Percentiles rank a stretch among this genome's conserved stretches.
Evolutionary conservation across 2,329 filamentous ascomycete species (phyloP).

Genomic region (Ceratocystis alfenasii): DNA sequence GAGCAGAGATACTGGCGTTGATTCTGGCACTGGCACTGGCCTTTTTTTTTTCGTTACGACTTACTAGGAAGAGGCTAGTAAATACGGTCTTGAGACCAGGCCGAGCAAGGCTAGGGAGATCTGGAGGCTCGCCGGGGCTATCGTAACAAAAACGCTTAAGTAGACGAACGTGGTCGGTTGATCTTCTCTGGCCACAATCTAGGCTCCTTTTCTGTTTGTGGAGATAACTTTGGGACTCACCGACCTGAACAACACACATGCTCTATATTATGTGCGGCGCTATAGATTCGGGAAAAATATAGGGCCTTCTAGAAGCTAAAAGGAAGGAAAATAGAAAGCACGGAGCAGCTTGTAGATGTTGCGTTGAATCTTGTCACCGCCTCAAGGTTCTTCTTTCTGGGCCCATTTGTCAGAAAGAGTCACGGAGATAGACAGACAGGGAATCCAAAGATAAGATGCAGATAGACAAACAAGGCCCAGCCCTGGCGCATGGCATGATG

Average conservation of each 20-base stretch:
- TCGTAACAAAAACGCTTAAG: too few species aligned
- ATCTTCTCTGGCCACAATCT: neutral
- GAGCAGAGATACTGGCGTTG: neutral
- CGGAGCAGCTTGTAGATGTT: neutral
- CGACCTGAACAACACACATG: neutral
- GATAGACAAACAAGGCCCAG: neutral
- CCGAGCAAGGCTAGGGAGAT: neutral
- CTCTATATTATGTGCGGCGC: neutral
- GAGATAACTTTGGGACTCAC: neutral
- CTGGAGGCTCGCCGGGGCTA: neutral
- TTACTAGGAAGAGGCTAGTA: neutral
- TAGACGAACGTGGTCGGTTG: too few species aligned
- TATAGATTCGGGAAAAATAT: neutral
- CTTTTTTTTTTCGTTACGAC: neutral
- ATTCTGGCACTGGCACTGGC: neutral
- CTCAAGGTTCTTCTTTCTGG: neutral
- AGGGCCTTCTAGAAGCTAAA: conserved; percentile 4
- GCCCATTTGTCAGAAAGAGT: neutral
- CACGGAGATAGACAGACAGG: conserved; percentile 14
- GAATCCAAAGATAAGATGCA: neutral
- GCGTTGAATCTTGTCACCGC: conserved; percentile 1
- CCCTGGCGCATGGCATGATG: conserved; percentile 5
- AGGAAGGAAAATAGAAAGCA: conserved; percentile 19
- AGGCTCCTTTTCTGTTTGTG: neutral
- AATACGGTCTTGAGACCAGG: neutral